Evolutionary conservation across 2,329 filamentous ascomycete genomes (phyloP).

Genomic region (Alternaria panax): DNA sequence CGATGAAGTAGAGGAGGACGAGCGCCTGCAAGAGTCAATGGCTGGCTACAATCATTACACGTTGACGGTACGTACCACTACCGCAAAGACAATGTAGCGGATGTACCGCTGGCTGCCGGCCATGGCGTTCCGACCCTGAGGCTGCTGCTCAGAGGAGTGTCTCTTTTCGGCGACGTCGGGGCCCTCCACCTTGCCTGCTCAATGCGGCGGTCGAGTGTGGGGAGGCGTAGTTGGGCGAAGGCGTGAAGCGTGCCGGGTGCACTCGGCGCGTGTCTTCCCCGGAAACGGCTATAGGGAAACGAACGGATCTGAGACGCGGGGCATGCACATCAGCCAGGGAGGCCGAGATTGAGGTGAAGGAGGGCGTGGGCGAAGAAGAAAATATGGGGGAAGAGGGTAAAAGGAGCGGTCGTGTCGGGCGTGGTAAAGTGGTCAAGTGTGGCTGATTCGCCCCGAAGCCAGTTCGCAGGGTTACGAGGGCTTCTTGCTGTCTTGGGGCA

Average conservation of each 20-base stretch:
- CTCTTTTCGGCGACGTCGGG: slow-evolving; percentile 28
- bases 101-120: slow-evolving; percentile 75
- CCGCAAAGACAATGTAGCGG: slow-evolving; percentile 77
- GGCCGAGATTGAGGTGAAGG: background rate
- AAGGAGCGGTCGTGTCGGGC: slow-evolving; percentile 17
- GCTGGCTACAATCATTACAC: background rate
- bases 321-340: slow-evolving; percentile 15
- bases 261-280: slow-evolving; percentile 7
- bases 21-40: slow-evolving; percentile 59
- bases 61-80: slow-evolving; percentile 68
- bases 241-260: background rate
- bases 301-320: slow-evolving; percentile 18
- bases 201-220: slow-evolving; percentile 5
- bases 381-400: slow-evolving; percentile 1
- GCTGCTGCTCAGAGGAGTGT: slow-evolving; percentile 25
- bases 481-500: background rate
- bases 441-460: slow-evolving; percentile 20
- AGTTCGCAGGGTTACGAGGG: background rate
- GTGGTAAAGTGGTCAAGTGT: slow-evolving; percentile 13
- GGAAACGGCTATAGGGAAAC: slow-evolving; percentile 4
- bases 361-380: slow-evolving; percentile 2
- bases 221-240: background rate
- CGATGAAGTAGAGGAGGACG: slow-evolving; percentile 82
- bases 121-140: slow-evolving; percentile 64
- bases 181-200: slow-evolving; percentile 39